phyloP scores from a whole-genome alignment of 2,329 filamentous ascomycete genomes.

The Coniochaeta hoffmannii region DNA sequence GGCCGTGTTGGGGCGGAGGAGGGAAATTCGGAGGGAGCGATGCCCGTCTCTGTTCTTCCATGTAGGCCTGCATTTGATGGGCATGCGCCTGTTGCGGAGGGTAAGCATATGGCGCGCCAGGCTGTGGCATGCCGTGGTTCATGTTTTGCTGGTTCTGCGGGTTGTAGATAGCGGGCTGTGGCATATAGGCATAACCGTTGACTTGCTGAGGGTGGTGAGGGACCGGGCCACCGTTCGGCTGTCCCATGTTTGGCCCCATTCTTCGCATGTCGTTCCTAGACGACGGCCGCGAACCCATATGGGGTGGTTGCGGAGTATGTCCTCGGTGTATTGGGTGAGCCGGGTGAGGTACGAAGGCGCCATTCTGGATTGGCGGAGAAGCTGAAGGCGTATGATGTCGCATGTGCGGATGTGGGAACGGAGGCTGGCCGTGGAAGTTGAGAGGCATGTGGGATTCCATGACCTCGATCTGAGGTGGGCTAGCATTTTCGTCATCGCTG shows the following conservation, averaged over 20 bases:
- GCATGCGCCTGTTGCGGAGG: slow-evolving; percentile 23
- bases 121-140: slow-evolving; percentile 28
- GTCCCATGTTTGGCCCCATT: slow-evolving; percentile 65
- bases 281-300: slow-evolving; percentile 64
- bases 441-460: slow-evolving; percentile 55
- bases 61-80: slow-evolving; percentile 57
- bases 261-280: slow-evolving; percentile 76
- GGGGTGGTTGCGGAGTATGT: slow-evolving; percentile 75
- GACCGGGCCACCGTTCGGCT: slow-evolving; percentile 51
- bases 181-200: slow-evolving; percentile 76
- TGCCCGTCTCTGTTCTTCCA: slow-evolving; percentile 68
- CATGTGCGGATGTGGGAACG: slow-evolving; percentile 63
- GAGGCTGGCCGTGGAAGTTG: slow-evolving; percentile 59
- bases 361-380: slow-evolving; percentile 81
- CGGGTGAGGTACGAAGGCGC: slow-evolving; percentile 57
- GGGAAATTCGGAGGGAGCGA: slow-evolving; percentile 64
- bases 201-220: slow-evolving; percentile 47
- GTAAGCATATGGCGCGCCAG: slow-evolving; percentile 30
- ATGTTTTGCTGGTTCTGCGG: slow-evolving; percentile 39
- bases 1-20: slow-evolving; percentile 45
- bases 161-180: slow-evolving; percentile 80
- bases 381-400: slow-evolving; percentile 76
- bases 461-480: slow-evolving; percentile 58
- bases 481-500: slow-evolving; percentile 67
- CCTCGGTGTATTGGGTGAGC: slow-evolving; percentile 49